These are phyloP conservation scores for Obelidium mucronatum DNA, from an alignment of 192 early-diverging fungal genomes.

Conservation along the genomic window DNA sequence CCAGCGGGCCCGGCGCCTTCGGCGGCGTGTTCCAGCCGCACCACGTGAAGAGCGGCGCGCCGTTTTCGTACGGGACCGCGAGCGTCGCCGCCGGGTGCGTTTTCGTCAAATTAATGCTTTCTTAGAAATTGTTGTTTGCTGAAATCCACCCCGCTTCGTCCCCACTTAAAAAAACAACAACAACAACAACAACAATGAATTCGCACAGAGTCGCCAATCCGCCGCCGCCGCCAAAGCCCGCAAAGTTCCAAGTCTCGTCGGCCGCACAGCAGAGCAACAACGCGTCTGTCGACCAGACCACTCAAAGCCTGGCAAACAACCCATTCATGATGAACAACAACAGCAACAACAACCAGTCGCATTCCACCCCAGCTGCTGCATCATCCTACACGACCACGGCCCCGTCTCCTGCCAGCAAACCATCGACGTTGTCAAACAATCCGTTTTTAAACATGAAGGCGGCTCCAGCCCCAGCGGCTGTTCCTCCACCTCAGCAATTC, in stretches of 20 bases:
- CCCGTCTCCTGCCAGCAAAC: not conserved
- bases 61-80: constrained; percentile 16
- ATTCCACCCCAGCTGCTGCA: not conserved
- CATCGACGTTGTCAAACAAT: not conserved
- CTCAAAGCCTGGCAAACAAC: constrained; percentile 20
- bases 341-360: not conserved
- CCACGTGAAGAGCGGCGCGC: not conserved
- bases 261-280: not conserved
- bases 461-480: not conserved
- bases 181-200: constrained; percentile 6
- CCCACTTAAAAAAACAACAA: no score
- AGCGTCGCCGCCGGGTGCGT: not conserved
- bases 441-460: not conserved
- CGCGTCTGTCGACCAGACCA: constrained; percentile 8
- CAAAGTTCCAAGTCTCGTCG: constrained; percentile 27
- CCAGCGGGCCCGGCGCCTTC: constrained; percentile 19
- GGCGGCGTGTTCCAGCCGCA: constrained; percentile 30
- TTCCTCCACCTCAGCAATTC: constrained; percentile 13
- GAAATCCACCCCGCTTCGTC: no score
- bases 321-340: constrained; percentile 31
- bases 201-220: constrained; percentile 17
- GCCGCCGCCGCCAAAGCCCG: constrained; percentile 36
- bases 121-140: no score
- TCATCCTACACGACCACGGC: not conserved
- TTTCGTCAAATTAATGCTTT: no score